A percentile compares a stretch with the other conserved stretches of the same genome.
Conservation (phyloP, 306 rosid genomes). For the Fragaria ananassa region DNA sequence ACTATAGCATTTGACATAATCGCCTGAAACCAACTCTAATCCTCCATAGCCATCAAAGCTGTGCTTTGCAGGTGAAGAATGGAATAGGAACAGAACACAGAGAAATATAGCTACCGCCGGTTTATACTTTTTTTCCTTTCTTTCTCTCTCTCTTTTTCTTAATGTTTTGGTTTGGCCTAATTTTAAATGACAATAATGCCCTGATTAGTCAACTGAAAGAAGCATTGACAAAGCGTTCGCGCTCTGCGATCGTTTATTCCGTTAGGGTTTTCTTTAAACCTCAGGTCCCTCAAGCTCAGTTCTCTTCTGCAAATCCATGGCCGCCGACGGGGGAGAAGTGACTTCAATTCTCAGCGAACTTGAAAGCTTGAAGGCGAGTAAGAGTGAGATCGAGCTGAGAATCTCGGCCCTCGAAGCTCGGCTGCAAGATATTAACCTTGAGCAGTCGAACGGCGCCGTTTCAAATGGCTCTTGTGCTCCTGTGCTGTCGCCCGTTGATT, state of each 20-base stretch:
- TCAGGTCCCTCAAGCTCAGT: neutral
- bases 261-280: constrained; percentile 14
- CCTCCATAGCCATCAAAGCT: neutral
- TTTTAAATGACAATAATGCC: neutral
- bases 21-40: neutral
- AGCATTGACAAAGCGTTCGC: constrained; percentile 8
- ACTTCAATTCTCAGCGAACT: constrained; percentile 47
- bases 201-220: neutral
- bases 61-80: too few relatives aligned
- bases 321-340: constrained; percentile 29
- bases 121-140: too few relatives aligned
- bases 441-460: constrained; percentile 27
- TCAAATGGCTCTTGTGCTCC: constrained; percentile 40
- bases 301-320: constrained; percentile 31
- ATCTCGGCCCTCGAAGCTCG: constrained; percentile 67
- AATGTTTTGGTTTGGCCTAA: too few relatives aligned
- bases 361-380: constrained; percentile 47
- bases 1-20: neutral
- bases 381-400: constrained; percentile 47
- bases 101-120: too few relatives aligned
- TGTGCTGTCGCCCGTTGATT: constrained; percentile 13
- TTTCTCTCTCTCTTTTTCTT: too few relatives aligned
- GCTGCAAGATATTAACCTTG: constrained; percentile 40
- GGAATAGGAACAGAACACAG: too few relatives aligned
- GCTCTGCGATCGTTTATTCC: neutral